A percentile compares a stretch with the other conserved stretches of the same genome.
Conservation (phyloP, 1,284 basidiomycete species). For the Vanrija pseudolonga region DNA sequence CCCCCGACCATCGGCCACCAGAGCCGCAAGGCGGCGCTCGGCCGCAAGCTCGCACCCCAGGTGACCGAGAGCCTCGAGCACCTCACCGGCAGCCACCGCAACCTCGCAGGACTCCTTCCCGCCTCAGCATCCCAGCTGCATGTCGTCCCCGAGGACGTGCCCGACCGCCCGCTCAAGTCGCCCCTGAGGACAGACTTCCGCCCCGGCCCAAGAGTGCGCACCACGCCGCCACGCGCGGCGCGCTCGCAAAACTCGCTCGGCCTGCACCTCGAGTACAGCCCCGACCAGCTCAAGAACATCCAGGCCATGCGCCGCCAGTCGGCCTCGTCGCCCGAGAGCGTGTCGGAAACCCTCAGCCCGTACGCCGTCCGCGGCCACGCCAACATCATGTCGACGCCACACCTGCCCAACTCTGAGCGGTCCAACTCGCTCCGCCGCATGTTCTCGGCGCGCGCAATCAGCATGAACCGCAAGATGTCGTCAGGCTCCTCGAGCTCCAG, state of each 20-base stretch:
- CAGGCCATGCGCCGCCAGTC: too few relatives aligned
- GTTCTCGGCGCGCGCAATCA: too few relatives aligned
- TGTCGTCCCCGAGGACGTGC: constrained; percentile 2
- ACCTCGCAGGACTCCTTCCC: neutral
- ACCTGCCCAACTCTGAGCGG: too few relatives aligned
- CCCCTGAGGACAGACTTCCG: neutral
- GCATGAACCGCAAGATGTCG: too few relatives aligned
- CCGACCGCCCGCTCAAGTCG: neutral
- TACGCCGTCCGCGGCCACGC: too few relatives aligned
- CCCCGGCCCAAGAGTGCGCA: too few relatives aligned
- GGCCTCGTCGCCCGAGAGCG: too few relatives aligned
- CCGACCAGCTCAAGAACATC: neutral
- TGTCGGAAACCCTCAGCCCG: too few relatives aligned
- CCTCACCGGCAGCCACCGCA: constrained; percentile 8
- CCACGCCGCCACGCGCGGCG: neutral
- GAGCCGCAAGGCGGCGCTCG: constrained; percentile 3
- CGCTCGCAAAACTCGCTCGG: neutral
- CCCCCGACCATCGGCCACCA: neutral
- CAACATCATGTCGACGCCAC: too few relatives aligned
- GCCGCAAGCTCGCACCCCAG: constrained; percentile 30
- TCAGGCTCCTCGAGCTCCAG: too few relatives aligned
- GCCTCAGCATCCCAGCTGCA: neutral
- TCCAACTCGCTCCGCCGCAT: too few relatives aligned
- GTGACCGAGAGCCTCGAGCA: constrained; percentile 33
- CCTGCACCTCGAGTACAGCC: neutral